Percentiles rank a stretch among this genome's conserved stretches.
These are phyloP conservation scores for Ceratobasidium sp. DNA, from an alignment of 1,284 basidiomycete species.

Conservation along the genomic window DNA sequence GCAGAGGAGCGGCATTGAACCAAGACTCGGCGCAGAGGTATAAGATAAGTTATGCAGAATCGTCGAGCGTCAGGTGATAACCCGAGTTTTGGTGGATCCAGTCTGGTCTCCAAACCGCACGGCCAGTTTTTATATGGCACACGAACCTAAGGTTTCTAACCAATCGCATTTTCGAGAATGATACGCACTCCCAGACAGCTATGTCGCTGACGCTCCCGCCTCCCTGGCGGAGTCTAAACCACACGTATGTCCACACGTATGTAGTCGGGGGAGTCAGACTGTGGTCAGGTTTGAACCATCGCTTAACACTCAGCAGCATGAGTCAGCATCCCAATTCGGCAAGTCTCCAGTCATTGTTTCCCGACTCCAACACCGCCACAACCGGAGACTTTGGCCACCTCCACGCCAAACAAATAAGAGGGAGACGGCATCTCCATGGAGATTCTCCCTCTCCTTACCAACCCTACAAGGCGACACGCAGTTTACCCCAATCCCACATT, in stretches of 20 bases:
- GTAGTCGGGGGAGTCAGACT: background rate
- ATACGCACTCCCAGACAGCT: background rate
- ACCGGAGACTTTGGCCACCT: background rate
- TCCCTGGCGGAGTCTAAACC: background rate
- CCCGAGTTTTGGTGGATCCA: too few relatives aligned
- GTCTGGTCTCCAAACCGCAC: background rate
- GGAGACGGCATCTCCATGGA: background rate
- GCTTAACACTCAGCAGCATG: background rate
- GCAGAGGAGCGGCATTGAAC: too few relatives aligned
- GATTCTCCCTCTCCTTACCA: constrained; percentile 1
- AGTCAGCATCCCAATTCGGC: constrained; percentile 12
- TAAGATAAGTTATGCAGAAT: too few relatives aligned
- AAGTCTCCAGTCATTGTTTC: background rate
- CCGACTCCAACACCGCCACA: background rate
- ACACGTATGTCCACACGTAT: background rate
- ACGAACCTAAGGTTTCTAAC: background rate
- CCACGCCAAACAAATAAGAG: background rate
- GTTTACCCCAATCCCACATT: too few relatives aligned
- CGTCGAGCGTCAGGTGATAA: too few relatives aligned
- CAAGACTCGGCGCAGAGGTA: too few relatives aligned
- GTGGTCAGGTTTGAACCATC: background rate
- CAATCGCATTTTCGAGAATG: too few relatives aligned
- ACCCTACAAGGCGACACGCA: background rate
- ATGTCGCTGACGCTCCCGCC: background rate
- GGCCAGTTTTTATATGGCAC: background rate